These are phyloP conservation scores for Kwoniella dejecticola DNA, from an alignment of 768 basidiomycete species.

Conservation along the genomic window DNA sequence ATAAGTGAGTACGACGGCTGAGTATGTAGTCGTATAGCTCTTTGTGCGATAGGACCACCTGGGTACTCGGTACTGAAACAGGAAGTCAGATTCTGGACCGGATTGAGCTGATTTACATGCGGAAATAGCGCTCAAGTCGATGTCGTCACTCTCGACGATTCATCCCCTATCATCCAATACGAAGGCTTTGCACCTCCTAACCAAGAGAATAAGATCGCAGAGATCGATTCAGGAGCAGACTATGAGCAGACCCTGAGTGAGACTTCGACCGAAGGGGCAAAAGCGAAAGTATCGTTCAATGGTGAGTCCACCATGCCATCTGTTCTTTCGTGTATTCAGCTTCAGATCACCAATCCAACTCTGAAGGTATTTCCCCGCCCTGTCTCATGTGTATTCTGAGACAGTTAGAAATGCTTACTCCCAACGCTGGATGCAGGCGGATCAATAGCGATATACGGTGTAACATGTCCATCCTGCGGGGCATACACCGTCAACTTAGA, in stretches of 20 bases:
- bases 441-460: constrained; percentile 33
- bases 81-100: no score
- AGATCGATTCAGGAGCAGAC: constrained; percentile 12
- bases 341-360: no score
- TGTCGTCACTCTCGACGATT: constrained; percentile 18
- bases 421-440: constrained; percentile 20
- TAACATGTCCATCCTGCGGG: constrained; percentile 27
- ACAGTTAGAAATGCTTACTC: no score
- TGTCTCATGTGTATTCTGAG: no score
- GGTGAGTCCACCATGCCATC: constrained; percentile 30
- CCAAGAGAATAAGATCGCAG: constrained; percentile 3
- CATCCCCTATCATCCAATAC: constrained; percentile 18
- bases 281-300: constrained; percentile 34
- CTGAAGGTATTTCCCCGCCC: no score
- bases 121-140: constrained; percentile 13
- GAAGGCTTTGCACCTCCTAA: constrained; percentile 20
- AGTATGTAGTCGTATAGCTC: background rate
- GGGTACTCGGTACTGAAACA: no score
- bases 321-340: no score
- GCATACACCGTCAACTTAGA: constrained; percentile 29
- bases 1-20: constrained; percentile 15
- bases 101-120: background rate
- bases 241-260: constrained; percentile 32
- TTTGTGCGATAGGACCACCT: no score
- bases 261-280: constrained; percentile 33